Evolutionary conservation across 164 flowering plant genomes (phyloP).

Genomic region (Macadamia tetraphylla): DNA sequence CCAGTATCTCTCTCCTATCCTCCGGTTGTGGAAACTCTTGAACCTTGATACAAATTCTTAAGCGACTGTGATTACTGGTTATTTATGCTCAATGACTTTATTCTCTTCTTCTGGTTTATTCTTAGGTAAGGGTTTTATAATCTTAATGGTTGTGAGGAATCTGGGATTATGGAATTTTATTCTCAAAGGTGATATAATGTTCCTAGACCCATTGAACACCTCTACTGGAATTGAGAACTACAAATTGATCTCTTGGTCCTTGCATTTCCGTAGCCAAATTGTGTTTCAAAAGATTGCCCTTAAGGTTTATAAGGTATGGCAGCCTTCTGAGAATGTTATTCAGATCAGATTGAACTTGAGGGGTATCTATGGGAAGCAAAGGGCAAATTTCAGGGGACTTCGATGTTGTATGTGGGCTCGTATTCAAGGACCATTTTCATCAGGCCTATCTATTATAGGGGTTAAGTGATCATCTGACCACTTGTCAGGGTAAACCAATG

Average conservation of each 20-base stretch:
- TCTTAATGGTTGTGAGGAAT: not conserved
- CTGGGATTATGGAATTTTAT: not conserved
- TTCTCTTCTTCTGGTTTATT: not conserved
- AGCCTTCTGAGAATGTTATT: constrained; percentile 74
- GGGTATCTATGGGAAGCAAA: constrained; percentile 88
- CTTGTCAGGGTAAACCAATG: too few species aligned
- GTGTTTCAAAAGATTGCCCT: constrained; percentile 66
- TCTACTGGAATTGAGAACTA: constrained; percentile 82
- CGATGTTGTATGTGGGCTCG: constrained; percentile 25
- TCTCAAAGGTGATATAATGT: constrained; percentile 75
- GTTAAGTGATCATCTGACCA: too few species aligned
- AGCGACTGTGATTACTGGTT: too few species aligned
- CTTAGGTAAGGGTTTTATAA: not conserved
- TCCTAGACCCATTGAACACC: constrained; percentile 74
- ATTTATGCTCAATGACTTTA: too few species aligned
- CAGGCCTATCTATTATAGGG: too few species aligned
- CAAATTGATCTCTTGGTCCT: constrained; percentile 81
- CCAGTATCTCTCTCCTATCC: too few species aligned
- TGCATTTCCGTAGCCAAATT: constrained; percentile 73
- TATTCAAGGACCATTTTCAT: too few species aligned
- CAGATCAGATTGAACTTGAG: constrained; percentile 78
- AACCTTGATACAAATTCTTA: too few species aligned
- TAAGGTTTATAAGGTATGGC: constrained; percentile 74
- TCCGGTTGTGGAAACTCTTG: too few species aligned
- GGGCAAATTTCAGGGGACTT: constrained; percentile 86